phyloP scores from a whole-genome alignment of 345 rosid genomes.

The Erucastrum elatum region DNA sequence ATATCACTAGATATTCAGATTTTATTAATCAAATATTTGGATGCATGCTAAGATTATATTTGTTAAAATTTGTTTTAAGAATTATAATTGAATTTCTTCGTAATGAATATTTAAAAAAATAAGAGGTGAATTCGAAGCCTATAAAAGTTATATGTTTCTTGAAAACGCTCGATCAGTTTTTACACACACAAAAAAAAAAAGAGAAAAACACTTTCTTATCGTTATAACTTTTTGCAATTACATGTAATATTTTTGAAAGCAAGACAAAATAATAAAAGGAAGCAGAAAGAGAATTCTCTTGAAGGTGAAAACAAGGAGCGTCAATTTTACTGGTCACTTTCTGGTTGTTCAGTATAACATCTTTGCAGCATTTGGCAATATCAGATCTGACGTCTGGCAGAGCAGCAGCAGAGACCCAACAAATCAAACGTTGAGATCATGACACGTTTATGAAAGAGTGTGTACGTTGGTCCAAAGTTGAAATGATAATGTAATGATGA shows the following conservation, averaged over 20 bases:
- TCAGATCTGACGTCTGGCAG: conserved; percentile 38
- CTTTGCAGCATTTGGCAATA: conserved; percentile 37
- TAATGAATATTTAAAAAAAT: neutral
- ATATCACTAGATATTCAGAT: neutral
- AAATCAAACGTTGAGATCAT: conserved; percentile 6
- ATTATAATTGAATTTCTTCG: neutral
- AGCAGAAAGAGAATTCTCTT: conserved; percentile 9
- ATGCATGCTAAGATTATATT: neutral
- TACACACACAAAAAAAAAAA: too few species aligned
- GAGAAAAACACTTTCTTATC: neutral
- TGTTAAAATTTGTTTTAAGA: too few species aligned
- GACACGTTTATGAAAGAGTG: conserved; percentile 34
- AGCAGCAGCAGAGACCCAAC: conserved; percentile 29
- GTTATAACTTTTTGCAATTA: conserved; percentile 5
- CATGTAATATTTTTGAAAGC: neutral
- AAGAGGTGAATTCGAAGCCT: neutral
- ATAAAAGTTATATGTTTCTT: neutral
- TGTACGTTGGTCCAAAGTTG: conserved; percentile 30
- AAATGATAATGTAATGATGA: conserved; percentile 45
- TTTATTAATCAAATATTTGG: neutral
- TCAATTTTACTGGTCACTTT: conserved; percentile 41
- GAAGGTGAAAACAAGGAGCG: conserved; percentile 44
- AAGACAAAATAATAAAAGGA: neutral
- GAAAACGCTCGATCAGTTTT: neutral
- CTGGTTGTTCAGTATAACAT: conserved; percentile 25